Conservation (phyloP, 1,284 basidiomycete species). For the Fomitopsis palustris region DNA sequence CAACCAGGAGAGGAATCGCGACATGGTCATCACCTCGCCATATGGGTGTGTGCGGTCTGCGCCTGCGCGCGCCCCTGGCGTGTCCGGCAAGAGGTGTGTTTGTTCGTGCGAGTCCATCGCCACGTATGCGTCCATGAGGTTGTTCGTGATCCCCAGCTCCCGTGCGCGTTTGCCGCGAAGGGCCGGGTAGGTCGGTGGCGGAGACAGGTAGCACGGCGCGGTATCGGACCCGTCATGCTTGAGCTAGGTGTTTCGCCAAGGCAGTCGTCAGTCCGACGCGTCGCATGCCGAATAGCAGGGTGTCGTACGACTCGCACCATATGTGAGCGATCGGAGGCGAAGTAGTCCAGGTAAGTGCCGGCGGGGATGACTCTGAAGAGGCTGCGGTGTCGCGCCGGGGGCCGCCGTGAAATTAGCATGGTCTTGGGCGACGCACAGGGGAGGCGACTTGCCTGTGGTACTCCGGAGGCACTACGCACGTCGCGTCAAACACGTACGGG, state of each 20-base stretch:
- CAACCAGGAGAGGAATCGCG: conserved; percentile 31
- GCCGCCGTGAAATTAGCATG: background rate
- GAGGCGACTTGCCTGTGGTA: conserved; percentile 45
- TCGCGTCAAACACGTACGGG: conserved; percentile 32
- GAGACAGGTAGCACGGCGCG: conserved; percentile 20
- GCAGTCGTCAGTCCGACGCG: background rate
- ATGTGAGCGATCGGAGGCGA: conserved; percentile 77
- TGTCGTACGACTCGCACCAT: conserved; percentile 46
- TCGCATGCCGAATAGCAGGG: background rate
- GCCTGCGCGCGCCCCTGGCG: background rate
- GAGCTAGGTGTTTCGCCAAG: background rate
- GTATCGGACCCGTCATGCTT: background rate
- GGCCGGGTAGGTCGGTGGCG: conserved; percentile 51
- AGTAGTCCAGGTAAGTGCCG: conserved; percentile 47
- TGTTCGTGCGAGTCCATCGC: conserved; percentile 37
- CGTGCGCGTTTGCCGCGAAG: conserved; percentile 46
- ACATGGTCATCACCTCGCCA: conserved; percentile 28
- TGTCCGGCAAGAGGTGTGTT: background rate
- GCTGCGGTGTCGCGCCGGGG: conserved; percentile 19
- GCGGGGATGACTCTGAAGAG: conserved; percentile 50
- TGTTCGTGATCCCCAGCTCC: conserved; percentile 42
- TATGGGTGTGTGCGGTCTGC: conserved; percentile 8
- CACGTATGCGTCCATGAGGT: conserved; percentile 63
- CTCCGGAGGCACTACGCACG: conserved; percentile 13
- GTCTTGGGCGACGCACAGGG: background rate